Base-by-base conservation (phyloP, 352 stramenopile species). In the Phytopythium chamaehyphon region DNA sequence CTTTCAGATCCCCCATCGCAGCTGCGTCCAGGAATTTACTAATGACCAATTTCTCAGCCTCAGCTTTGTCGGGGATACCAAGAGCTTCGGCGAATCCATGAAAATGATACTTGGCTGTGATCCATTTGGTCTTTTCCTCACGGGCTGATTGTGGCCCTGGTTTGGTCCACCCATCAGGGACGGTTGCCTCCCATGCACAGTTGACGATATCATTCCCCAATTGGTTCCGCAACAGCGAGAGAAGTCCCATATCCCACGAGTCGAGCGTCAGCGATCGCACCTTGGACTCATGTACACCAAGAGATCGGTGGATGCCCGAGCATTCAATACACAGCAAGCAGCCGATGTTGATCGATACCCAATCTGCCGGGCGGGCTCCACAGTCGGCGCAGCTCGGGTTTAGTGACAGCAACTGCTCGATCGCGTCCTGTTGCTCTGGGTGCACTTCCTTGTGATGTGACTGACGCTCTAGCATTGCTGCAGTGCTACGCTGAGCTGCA, bases 201-300 rank as follows among this genome's bases (percentile, higher is more conserved):
- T 95, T 95, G 19, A 93, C 73, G 3, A 54, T 59, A 6, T 69
- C 57, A 52, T 95, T 95, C 14, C 84, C 84, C 6, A 95, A 54
- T 24, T 86, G 62, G 14, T 90, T 74, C 4, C 74, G 69, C 9
- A 95, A 46, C 4, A 95, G 62, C 5, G 65, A 26, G 11, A 95
- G 53, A 6, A 93, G 61, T 6, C 71, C 50, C 79, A 95, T 89
- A 44, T 95, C 84, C 86, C 88, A 95, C 21, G 83, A 93, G 59
- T 97, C 90, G 21, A 98, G 69, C 4, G 76, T 72, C 15, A 97
- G 56, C 26, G 87, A 96, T n/a, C 93, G 76, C 38, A 99, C 90
- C 70, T 98, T 98, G 37, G 93, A 98, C 26, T 98, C 89, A 73
- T 99, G 96, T 3, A 98, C 93, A 43, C 96, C 96, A 16, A 99